Evolutionary conservation across 495 filamentous ascomycete species (phyloP), one percentile per base, ranked within the genome.

Genomic region (Penicillium macrosclerotiorum): DNA sequence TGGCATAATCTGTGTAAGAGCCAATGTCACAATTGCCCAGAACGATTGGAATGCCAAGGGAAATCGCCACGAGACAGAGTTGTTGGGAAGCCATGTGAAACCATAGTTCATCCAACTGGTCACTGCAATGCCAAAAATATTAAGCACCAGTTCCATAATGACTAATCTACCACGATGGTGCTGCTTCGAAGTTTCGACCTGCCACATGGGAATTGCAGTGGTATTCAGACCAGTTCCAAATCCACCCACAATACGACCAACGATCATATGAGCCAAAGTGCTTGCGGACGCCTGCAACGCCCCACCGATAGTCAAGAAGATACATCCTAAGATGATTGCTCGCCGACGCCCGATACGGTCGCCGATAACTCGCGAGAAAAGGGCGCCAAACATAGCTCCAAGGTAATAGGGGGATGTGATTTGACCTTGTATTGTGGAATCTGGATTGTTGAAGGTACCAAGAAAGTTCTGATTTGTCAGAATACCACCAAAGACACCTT

Each of bases 251-350:
- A 81, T 74, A 49, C 85, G 70, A 1, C 85, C 85, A 45, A 84
- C 71, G 37, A 87, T 81, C 58, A 88, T 82, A 57, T 89, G 84
- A 1, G 77, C 78, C 8, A 70, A 52, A 16, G 52, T 45, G 20
- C 55, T 49, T 0, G 55, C 43, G 4, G 82, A 74, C 19, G 83
- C 65, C 53, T 89, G 85, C 32, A 89, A 83, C 20, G 83, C 70
- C 25, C 85, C 81, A n/a, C 86, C 86, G 3, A 84, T 36, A 45
- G 87, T 80, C 83, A 89, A 88, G 51, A 88, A 74, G n/a, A 66
- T 36, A 13, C 76, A 82, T 38, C 86, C 86, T 1, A 74, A 45
- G 18, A 82, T 77, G 46, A 83, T 76, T 3, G 69, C 64, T 43
- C 68, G 72, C 9, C 83, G 69, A 47, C 87, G 69, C 11, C 87